Evolutionary conservation across 805 yeast species (phyloP), one percentile per base, ranked within the genome.

Genomic region (Ascoidea tarda): DNA sequence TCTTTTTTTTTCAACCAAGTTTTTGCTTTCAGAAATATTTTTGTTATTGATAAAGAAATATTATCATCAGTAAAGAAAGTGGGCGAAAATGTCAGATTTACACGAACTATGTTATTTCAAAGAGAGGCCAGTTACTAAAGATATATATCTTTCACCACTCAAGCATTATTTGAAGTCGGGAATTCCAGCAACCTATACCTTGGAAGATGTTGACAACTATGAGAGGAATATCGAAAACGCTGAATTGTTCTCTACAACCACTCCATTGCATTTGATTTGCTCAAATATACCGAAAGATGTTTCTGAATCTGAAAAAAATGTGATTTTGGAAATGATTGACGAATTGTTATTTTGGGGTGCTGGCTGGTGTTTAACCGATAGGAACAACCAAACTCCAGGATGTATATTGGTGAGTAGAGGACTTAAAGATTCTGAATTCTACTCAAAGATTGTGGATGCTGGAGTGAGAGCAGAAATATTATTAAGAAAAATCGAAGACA

Each of bases 401-500:
- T 90, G 95, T 65, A 74, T 89, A 6, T 71, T 90, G 31, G 66
- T 74, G 45, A 76, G 79, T 49, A 69, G 84, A 50, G 75, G 74
- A 1, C 62, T 70, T 59, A 64, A 60, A 60, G 66, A 61, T 1
- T 63, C 70, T 5, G 67, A 68, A 31, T 68, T 85, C 46, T 79
- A 79, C 59, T 62, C 66, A 14, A 59, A 69, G 50, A 63, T 78
- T 49, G 86, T 90, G 1, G 82, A 79, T 55, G 96, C 96, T 1
- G 98, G 98, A 48, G 91, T 87, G 1, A 73, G 96, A 55, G 93
- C 96, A 0, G 97, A 90, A 64, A 71, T 90, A 46, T 68, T 90
- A 21, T 70, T 91, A 56, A 72, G 96, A 55, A 84, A 82, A 60
- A 75, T 89, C 47, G 72, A 76, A 53, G 89, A 81, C 54, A 68